Percentiles rank a stretch among this genome's conserved stretches.
Evolutionary conservation across 208 protist species (phyloP).

Genomic region (Herpetomonas tarakana): DNA sequence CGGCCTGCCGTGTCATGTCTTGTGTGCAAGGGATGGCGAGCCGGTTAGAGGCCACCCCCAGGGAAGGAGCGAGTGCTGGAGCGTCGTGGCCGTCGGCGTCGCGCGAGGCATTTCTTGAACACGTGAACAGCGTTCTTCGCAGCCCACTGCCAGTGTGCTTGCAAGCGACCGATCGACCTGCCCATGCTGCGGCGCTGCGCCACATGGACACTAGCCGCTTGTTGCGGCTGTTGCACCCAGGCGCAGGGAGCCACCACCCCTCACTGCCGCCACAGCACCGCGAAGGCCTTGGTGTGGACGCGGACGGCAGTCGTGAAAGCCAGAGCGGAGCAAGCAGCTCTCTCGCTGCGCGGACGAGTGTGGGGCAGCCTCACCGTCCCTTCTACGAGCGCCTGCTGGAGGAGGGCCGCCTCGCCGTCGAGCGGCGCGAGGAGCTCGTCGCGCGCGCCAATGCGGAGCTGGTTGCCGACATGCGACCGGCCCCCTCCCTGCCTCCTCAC

Average conservation of each 20-base stretch:
- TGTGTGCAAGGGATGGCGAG: no score
- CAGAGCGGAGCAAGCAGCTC: background rate
- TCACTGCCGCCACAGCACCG: background rate
- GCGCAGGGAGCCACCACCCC: background rate
- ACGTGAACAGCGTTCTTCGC: conserved; percentile 29
- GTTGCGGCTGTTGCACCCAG: background rate
- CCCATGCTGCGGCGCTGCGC: background rate
- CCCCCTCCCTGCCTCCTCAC: conserved; percentile 16
- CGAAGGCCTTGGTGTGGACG: background rate
- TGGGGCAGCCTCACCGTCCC: conserved; percentile 9
- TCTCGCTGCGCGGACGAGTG: background rate
- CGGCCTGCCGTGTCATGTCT: no score
- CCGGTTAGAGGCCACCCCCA: no score
- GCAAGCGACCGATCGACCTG: background rate
- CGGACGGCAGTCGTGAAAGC: background rate
- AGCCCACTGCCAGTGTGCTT: conserved; percentile 52
- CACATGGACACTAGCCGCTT: background rate
- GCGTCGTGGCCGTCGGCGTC: no score
- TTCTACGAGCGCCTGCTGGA: conserved; percentile 74
- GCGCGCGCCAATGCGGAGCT: conserved; percentile 42
- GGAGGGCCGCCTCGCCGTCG: conserved; percentile 46
- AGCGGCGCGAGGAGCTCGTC: conserved; percentile 34
- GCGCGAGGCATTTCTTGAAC: conserved; percentile 5
- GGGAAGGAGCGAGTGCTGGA: no score
- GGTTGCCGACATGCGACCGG: conserved; percentile 33